Percentiles rank a stretch among this genome's conserved stretches.
Evolutionary conservation across 495 filamentous ascomycete species (phyloP).

Genomic region (Polyplosphaeria fusca): DNA sequence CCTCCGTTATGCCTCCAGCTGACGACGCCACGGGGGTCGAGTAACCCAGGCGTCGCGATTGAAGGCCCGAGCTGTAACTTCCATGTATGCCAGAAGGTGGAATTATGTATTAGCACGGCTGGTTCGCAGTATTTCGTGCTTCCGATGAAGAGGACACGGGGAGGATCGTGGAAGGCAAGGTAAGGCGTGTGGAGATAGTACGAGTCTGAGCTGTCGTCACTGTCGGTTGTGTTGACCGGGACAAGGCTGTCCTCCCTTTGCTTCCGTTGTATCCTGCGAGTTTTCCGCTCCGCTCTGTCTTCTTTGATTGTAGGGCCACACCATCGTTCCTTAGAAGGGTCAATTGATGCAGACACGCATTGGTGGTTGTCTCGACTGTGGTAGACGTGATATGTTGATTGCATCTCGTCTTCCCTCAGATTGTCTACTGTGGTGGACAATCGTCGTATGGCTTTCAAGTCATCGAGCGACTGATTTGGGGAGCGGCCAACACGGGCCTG

Average conservation of each 20-base stretch:
- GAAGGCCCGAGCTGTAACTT: constrained; percentile 27
- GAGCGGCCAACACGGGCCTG: background rate
- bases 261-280: background rate
- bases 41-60: constrained; percentile 18
- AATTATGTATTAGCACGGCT: constrained; percentile 23
- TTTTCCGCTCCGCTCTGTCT: background rate
- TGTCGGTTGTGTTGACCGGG: background rate
- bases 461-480: background rate
- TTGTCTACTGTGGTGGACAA: background rate
- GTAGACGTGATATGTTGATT: constrained; percentile 23
- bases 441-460: background rate
- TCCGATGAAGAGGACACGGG: constrained; percentile 22
- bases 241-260: background rate
- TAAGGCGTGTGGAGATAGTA: constrained; percentile 30
- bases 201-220: background rate
- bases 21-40: constrained; percentile 32
- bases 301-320: background rate
- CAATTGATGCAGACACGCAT: background rate
- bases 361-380: constrained; percentile 3
- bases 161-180: constrained; percentile 28
- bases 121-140: constrained; percentile 1
- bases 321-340: constrained; percentile 4
- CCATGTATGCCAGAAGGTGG: constrained; percentile 24
- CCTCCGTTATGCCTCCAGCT: constrained; percentile 21
- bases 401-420: background rate